A percentile compares a stretch with the other conserved stretches of the same genome.
Conservation (phyloP, 139 green algal genomes). For the Coelastrella sp. region DNA sequence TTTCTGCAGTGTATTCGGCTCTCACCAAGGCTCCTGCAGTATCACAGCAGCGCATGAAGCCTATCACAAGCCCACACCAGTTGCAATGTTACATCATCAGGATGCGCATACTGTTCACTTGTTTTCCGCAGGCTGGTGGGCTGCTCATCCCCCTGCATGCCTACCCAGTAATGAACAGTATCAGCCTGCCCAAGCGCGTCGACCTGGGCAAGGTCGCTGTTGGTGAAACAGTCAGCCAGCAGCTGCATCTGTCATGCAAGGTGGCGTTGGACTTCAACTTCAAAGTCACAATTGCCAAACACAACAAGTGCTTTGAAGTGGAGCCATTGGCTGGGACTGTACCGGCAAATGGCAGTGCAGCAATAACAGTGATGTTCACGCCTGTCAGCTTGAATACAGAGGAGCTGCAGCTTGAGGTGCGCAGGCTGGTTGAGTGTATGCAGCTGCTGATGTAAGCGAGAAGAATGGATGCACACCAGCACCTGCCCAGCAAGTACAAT, state of each 20-base stretch:
- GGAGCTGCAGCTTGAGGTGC: conserved; percentile 30
- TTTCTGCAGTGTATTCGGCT: too few relatives aligned
- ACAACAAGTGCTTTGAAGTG: conserved; percentile 33
- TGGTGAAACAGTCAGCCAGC: conserved; percentile 5
- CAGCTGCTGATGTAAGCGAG: not conserved
- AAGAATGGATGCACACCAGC: not conserved
- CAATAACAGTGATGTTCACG: conserved; percentile 25
- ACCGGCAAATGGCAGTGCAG: conserved; percentile 22
- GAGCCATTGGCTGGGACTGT: not conserved
- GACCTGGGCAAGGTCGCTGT: conserved; percentile 38
- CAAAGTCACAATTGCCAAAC: conserved; percentile 1
- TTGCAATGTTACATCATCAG: not conserved
- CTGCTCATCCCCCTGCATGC: conserved; percentile 48
- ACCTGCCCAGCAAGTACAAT: too few relatives aligned
- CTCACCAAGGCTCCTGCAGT: too few relatives aligned
- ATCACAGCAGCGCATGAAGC: too few relatives aligned
- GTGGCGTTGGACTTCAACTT: conserved; percentile 21
- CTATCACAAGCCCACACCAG: too few relatives aligned
- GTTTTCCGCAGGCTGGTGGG: conserved; percentile 5
- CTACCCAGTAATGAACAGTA: conserved; percentile 16
- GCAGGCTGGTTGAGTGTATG: not conserved
- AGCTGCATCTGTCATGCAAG: conserved; percentile 37
- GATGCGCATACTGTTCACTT: not conserved
- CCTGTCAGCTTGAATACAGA: not conserved
- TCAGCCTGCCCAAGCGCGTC: conserved; percentile 10